phyloP scores from a whole-genome alignment of 352 stramenopile species.

The Phytophthora megakarya region DNA sequence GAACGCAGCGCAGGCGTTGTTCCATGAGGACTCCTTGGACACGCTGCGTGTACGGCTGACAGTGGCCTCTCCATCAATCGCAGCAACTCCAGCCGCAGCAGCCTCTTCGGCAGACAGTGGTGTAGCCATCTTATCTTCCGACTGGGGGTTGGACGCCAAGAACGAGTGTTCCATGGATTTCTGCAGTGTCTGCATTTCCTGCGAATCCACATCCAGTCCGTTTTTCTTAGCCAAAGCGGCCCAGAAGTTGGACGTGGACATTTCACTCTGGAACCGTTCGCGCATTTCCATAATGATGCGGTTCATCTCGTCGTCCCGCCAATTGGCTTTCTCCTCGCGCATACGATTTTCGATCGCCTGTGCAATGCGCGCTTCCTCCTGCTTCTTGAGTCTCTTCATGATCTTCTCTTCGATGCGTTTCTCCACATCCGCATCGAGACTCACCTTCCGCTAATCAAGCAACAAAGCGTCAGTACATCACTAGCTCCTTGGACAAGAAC shows the following conservation, averaged over 20 bases:
- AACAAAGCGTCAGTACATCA: neutral
- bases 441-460: constrained; percentile 46
- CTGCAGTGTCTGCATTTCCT: constrained; percentile 52
- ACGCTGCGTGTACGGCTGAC: constrained; percentile 45
- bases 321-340: constrained; percentile 84
- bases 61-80: constrained; percentile 28
- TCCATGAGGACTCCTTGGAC: constrained; percentile 85
- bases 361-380: constrained; percentile 85
- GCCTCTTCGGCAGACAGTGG: constrained; percentile 22
- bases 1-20: constrained; percentile 79
- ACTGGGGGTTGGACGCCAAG: constrained; percentile 66
- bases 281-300: constrained; percentile 91
- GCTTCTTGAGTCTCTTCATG: constrained; percentile 83
- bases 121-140: constrained; percentile 63
- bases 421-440: constrained; percentile 78
- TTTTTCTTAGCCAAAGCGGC: constrained; percentile 72
- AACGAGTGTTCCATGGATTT: constrained; percentile 56
- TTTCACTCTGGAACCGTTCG: constrained; percentile 83
- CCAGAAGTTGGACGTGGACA: constrained; percentile 70
- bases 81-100: constrained; percentile 27
- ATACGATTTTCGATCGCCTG: constrained; percentile 85
- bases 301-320: constrained; percentile 90
- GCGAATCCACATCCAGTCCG: constrained; percentile 43
- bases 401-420: constrained; percentile 90
- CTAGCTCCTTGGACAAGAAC: neutral